These are phyloP conservation scores for Jamesozyma jinghongensis DNA, from an alignment of 805 yeast genomes.

Conservation along the genomic window DNA sequence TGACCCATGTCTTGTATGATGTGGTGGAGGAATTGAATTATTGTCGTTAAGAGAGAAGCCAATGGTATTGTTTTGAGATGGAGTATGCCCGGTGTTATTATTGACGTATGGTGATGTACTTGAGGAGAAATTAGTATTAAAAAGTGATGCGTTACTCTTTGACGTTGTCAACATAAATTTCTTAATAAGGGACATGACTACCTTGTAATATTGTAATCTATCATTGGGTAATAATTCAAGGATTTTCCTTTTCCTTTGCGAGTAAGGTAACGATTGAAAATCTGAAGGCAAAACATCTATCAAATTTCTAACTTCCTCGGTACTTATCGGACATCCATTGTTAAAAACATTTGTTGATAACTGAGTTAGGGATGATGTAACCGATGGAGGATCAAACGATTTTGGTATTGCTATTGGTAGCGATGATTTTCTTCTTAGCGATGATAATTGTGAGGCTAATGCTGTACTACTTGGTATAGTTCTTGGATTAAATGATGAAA, in stretches of 20 bases:
- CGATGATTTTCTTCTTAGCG: conserved; percentile 1
- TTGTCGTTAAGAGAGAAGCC: not conserved
- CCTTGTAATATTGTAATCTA: conserved; percentile 29
- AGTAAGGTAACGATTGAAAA: conserved; percentile 49
- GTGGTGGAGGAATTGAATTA: not conserved
- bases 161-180: conserved; percentile 19
- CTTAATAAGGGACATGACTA: conserved; percentile 25
- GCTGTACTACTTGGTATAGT: conserved; percentile 1
- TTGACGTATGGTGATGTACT: not conserved
- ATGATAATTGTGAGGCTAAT: conserved; percentile 1
- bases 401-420: conserved; percentile 1
- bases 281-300: conserved; percentile 38
- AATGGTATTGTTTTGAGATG: not conserved
- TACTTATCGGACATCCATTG: not conserved
- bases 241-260: conserved; percentile 44
- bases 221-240: conserved; percentile 31
- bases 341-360: not conserved
- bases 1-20: conserved; percentile 23
- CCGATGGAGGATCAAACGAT: not conserved
- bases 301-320: conserved; percentile 26
- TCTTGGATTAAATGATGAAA: not conserved
- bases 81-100: not conserved
- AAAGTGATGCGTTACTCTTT: conserved; percentile 20
- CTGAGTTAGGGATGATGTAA: conserved; percentile 2
- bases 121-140: not conserved